phyloP scores from a whole-genome alignment of 2,329 filamentous ascomycete species.

The Dothiorella sarmentorum region DNA sequence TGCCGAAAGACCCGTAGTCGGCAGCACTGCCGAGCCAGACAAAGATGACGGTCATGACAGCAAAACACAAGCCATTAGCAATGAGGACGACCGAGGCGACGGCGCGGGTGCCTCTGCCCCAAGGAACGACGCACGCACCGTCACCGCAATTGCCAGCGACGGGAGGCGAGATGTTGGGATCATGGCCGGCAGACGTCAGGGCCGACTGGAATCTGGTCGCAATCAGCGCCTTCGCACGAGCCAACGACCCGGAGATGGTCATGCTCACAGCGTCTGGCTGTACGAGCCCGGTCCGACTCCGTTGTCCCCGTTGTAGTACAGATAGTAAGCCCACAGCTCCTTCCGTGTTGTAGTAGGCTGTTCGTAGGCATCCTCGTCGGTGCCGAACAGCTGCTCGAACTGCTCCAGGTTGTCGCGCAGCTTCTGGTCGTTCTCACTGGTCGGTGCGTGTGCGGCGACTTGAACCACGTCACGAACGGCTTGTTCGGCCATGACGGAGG shows the following conservation, averaged over 20 bases:
- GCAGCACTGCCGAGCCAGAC: conserved; percentile 52
- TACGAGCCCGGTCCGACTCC: conserved; percentile 38
- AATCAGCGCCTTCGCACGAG: neutral
- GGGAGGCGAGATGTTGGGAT: conserved; percentile 52
- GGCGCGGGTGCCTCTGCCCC: conserved; percentile 40
- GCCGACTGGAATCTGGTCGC: conserved; percentile 10
- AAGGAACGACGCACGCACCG: conserved; percentile 20
- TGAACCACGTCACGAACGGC: neutral
- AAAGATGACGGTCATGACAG: conserved; percentile 60
- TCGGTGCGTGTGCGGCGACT: neutral
- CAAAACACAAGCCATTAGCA: conserved; percentile 65
- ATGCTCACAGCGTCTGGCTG: conserved; percentile 13
- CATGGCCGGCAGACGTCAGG: conserved; percentile 50
- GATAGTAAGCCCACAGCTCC: conserved; percentile 59
- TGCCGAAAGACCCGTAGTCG: conserved; percentile 55
- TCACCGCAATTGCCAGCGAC: conserved; percentile 45
- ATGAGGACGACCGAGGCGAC: conserved; percentile 64
- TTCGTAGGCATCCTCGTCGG: conserved; percentile 43
- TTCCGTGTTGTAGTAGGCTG: conserved; percentile 49
- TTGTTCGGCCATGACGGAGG: neutral
- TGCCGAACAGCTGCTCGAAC: conserved; percentile 14
- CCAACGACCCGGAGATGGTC: neutral
- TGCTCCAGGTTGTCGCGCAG: conserved; percentile 12
- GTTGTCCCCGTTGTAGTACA: conserved; percentile 66
- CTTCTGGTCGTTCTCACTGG: neutral